A percentile compares a stretch with the other conserved stretches of the same genome.
Evolutionary conservation across 2,329 filamentous ascomycete genomes (phyloP).

Genomic region (Cladosporium sp.): DNA sequence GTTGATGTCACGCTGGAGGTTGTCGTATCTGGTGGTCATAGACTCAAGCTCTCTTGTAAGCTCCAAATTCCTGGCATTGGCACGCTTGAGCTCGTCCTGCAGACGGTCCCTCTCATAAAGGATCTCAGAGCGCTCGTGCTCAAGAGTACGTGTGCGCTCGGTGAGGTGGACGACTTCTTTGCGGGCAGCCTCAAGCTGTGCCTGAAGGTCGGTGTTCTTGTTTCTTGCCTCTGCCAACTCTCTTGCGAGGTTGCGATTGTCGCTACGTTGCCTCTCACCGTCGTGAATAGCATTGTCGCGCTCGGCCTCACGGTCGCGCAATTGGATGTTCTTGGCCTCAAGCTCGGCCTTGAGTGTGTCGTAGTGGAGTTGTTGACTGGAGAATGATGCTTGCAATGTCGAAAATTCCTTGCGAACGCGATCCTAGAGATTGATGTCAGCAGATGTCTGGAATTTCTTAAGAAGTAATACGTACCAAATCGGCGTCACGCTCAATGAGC

Average conservation of each 20-base stretch:
- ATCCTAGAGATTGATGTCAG: slow-evolving; percentile 10
- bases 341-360: slow-evolving; percentile 24
- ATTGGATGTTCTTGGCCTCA: slow-evolving; percentile 19
- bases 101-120: slow-evolving; percentile 27
- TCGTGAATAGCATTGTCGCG: slow-evolving; percentile 25
- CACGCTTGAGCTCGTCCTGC: slow-evolving; percentile 27
- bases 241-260: slow-evolving; percentile 25
- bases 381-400: slow-evolving; percentile 19
- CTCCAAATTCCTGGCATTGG: slow-evolving; percentile 22
- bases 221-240: slow-evolving; percentile 26
- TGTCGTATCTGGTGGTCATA: slow-evolving; percentile 24
- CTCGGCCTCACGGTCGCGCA: slow-evolving; percentile 23
- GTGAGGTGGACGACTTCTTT: slow-evolving; percentile 25
- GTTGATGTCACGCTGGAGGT: slow-evolving; percentile 23
- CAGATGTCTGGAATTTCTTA: background rate
- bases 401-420: slow-evolving; percentile 23
- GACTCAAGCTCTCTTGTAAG: slow-evolving; percentile 21
- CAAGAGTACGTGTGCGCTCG: slow-evolving; percentile 24
- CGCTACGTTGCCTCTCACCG: slow-evolving; percentile 24
- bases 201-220: slow-evolving; percentile 23
- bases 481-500: slow-evolving; percentile 26
- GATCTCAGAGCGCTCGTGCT: slow-evolving; percentile 24
- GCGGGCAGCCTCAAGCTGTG: slow-evolving; percentile 22
- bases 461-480: slow-evolving; percentile 15
- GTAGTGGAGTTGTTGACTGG: slow-evolving; percentile 22